phyloP scores from a whole-genome alignment of 73 alveolate species.

The Durusdinium trenchii region DNA sequence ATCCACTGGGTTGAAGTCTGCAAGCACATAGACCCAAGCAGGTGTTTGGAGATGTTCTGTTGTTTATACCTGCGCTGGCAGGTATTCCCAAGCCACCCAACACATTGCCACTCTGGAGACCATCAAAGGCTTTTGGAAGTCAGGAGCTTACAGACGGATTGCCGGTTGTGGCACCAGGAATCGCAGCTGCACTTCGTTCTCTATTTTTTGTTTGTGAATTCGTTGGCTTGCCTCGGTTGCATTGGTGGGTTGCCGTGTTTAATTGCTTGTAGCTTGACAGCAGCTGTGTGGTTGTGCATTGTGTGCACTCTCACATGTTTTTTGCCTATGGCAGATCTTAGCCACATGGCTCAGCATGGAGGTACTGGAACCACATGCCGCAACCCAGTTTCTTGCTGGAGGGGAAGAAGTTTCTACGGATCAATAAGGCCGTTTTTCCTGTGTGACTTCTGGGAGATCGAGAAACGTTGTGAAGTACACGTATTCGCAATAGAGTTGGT shows the following conservation, averaged over 20 bases:
- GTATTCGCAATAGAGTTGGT: no score
- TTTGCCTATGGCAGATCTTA: neutral
- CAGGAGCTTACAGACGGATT: neutral
- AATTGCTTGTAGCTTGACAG: neutral
- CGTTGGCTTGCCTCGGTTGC: neutral
- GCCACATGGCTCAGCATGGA: neutral
- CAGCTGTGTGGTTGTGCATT: neutral
- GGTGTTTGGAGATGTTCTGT: neutral
- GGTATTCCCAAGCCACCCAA: slow-evolving; percentile 95
- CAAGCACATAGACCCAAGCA: neutral
- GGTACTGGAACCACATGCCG: slow-evolving; percentile 96
- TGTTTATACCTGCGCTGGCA: neutral
- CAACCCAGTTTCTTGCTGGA: slow-evolving; percentile 84
- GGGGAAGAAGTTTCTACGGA: slow-evolving; percentile 77
- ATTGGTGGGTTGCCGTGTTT: neutral
- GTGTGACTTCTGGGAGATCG: neutral
- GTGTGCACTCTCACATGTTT: neutral
- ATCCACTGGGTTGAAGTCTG: neutral
- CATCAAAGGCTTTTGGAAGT: slow-evolving; percentile 79
- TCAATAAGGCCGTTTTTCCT: neutral
- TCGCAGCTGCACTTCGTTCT: neutral
- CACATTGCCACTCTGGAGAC: slow-evolving; percentile 38
- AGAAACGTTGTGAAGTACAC: neutral
- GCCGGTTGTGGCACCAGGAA: neutral
- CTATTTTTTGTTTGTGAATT: neutral